Conservation (phyloP, 345 rosid genomes). For the Rhodomyrtus tomentosa region DNA sequence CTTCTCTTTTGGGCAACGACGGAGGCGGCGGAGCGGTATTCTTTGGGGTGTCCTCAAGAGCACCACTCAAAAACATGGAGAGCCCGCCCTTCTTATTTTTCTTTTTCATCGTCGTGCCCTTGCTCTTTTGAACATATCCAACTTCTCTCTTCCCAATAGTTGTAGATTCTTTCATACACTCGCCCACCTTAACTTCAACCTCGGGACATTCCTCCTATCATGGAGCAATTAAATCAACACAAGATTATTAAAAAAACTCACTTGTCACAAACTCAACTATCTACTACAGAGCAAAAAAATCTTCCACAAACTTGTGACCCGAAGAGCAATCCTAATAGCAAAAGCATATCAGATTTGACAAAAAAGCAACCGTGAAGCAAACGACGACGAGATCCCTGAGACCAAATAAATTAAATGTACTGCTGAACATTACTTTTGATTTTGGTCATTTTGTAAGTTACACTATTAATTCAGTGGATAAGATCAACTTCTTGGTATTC, state of each 20-base stretch:
- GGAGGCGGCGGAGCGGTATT: slow-evolving; percentile 29
- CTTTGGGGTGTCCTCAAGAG: slow-evolving; percentile 72
- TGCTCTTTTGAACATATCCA: slow-evolving; percentile 27
- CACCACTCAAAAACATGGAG: slow-evolving; percentile 93
- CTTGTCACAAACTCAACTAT: neutral
- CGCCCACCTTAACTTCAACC: slow-evolving; percentile 12
- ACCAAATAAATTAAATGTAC: neutral
- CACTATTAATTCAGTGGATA: neutral
- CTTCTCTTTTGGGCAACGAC: slow-evolving; percentile 56
- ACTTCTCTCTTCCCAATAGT: slow-evolving; percentile 26
- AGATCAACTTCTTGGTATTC: neutral
- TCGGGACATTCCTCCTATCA: slow-evolving; percentile 27
- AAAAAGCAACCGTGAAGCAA: neutral
- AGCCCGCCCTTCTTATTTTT: slow-evolving; percentile 93
- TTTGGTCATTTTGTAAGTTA: neutral
- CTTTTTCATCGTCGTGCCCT: slow-evolving; percentile 43
- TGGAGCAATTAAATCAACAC: neutral
- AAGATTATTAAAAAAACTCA: neutral
- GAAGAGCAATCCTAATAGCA: neutral
- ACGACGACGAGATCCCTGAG: neutral
- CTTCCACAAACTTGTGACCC: neutral
- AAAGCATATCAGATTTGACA: neutral
- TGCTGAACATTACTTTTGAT: neutral
- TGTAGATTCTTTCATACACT: slow-evolving; percentile 20
- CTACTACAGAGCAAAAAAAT: neutral